These are phyloP conservation scores for Penicillium sp. DNA, from an alignment of 2,329 filamentous ascomycete species.

Conservation along the genomic window DNA sequence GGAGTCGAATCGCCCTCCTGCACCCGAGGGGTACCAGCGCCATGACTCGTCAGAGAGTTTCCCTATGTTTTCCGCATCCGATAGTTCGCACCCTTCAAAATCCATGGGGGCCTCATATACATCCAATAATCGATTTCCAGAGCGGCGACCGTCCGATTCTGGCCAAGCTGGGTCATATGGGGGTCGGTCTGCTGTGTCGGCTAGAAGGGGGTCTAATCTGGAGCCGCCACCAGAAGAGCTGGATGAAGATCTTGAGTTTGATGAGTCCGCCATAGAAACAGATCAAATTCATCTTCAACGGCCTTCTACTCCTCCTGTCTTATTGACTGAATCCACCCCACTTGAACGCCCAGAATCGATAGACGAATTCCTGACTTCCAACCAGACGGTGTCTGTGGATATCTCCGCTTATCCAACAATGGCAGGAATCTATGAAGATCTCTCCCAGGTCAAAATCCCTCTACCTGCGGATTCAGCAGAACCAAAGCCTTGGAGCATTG, in stretches of 20 bases:
- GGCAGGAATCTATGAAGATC: slow-evolving; percentile 17
- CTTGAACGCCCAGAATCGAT: slow-evolving; percentile 16
- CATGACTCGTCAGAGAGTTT: slow-evolving; percentile 64
- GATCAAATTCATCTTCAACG: slow-evolving; percentile 45
- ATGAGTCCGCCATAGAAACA: slow-evolving; percentile 24
- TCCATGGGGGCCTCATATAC: slow-evolving; percentile 55
- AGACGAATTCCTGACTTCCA: slow-evolving; percentile 3
- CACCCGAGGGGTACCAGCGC: slow-evolving; percentile 42
- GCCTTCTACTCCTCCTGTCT: slow-evolving; percentile 37
- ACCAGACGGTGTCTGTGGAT: background rate
- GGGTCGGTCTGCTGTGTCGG: background rate
- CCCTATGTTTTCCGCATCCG: slow-evolving; percentile 63
- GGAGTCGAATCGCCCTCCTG: slow-evolving; percentile 30
- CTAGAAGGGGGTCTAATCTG: slow-evolving; percentile 17
- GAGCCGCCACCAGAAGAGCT: slow-evolving; percentile 21
- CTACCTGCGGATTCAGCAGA: slow-evolving; percentile 30
- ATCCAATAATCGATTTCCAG: slow-evolving; percentile 30
- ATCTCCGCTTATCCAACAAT: slow-evolving; percentile 5
- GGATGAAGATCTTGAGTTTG: slow-evolving; percentile 24
- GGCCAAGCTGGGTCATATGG: slow-evolving; percentile 19
- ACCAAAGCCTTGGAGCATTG: slow-evolving; percentile 42
- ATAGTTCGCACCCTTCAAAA: slow-evolving; percentile 54
- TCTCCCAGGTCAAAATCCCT: slow-evolving; percentile 30
- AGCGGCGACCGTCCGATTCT: slow-evolving; percentile 15
- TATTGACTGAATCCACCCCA: slow-evolving; percentile 38